Conservation (phyloP, 164 flowering plant species). For the Berberis vulgaris region DNA sequence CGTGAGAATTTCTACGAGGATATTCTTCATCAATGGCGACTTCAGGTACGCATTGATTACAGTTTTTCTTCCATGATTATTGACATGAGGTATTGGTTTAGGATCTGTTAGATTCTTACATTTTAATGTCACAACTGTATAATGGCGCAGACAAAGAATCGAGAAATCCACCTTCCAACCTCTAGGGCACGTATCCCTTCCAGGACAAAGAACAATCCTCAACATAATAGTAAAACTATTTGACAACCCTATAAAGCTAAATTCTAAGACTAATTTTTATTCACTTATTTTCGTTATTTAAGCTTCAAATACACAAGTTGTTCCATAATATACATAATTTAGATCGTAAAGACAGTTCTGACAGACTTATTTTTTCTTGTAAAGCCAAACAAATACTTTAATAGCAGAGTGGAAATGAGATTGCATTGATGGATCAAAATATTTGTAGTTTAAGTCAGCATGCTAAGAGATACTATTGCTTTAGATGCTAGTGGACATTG, state of each 20-base stretch:
- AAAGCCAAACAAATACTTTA: conserved; percentile 17
- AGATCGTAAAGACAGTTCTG: neutral
- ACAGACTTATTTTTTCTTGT: conserved; percentile 3
- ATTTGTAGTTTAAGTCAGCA: conserved; percentile 7
- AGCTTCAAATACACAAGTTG: conserved; percentile 9
- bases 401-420: conserved; percentile 1
- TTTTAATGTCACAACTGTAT: too few relatives aligned
- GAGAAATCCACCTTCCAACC: conserved; percentile 23
- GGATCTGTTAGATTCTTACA: too few relatives aligned
- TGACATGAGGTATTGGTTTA: too few relatives aligned
- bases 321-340: conserved; percentile 11
- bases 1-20: too few relatives aligned
- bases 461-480: conserved; percentile 2
- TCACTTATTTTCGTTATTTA: conserved; percentile 7
- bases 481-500: conserved; percentile 12
- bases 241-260: neutral
- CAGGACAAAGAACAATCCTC: neutral
- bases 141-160: conserved; percentile 22
- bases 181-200: conserved; percentile 11
- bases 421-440: conserved; percentile 8
- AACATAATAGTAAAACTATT: conserved; percentile 15
- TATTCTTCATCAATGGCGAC: too few relatives aligned
- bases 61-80: too few relatives aligned
- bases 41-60: too few relatives aligned
- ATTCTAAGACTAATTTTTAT: conserved; percentile 7